These are phyloP conservation scores for Teunomyces kruisii DNA, from an alignment of 805 yeast genomes.

Conservation along the genomic window DNA sequence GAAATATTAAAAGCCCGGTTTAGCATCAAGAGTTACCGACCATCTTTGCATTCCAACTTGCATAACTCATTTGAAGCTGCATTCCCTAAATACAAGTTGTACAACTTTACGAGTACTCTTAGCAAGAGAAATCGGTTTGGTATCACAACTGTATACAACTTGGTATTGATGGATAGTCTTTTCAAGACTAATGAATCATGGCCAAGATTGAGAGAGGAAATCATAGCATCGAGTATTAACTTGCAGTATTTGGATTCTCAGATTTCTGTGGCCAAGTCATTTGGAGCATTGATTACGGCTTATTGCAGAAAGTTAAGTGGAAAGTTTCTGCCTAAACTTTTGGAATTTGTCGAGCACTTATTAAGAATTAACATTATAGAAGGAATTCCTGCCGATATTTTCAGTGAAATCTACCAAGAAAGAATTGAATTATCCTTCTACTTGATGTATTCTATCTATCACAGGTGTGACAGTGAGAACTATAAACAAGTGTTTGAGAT, in stretches of 20 bases:
- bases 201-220: constrained; percentile 46
- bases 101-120: constrained; percentile 50
- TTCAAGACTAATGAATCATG: constrained; percentile 41
- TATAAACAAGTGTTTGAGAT: constrained; percentile 41
- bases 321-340: constrained; percentile 29
- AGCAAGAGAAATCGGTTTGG: constrained; percentile 52
- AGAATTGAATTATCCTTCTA: constrained; percentile 69
- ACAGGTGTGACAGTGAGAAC: constrained; percentile 20
- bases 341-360: constrained; percentile 45
- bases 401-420: constrained; percentile 53
- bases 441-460: constrained; percentile 42
- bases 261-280: constrained; percentile 65
- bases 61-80: constrained; percentile 45
- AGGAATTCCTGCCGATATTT: constrained; percentile 49
- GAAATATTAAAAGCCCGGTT: constrained; percentile 31
- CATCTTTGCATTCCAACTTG: constrained; percentile 45
- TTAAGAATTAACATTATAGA: constrained; percentile 51
- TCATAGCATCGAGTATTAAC: constrained; percentile 60
- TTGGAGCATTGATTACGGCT: constrained; percentile 76
- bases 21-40: constrained; percentile 46
- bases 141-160: constrained; percentile 53
- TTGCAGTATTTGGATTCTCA: constrained; percentile 67
- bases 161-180: constrained; percentile 60
- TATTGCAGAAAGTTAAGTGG: constrained; percentile 46
- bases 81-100: constrained; percentile 48